Conservation (phyloP, 2,329 filamentous ascomycete species). For the Ophiostoma sp. region DNA sequence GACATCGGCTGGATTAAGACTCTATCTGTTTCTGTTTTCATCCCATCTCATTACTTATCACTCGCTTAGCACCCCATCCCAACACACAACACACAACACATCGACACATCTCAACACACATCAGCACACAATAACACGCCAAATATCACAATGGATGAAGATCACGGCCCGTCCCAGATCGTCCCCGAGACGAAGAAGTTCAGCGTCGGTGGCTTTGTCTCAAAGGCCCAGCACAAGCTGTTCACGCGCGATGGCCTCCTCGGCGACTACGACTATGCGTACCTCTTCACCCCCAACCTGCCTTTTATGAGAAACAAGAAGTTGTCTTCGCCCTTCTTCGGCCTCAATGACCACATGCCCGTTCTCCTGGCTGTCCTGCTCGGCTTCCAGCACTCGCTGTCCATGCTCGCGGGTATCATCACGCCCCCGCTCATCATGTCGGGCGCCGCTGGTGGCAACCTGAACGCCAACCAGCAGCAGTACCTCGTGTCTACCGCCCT, state of each 20-base stretch:
- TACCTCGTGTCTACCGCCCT: slow-evolving; percentile 75
- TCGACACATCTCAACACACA: no score
- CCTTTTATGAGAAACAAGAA: slow-evolving; percentile 67
- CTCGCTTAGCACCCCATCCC: background rate
- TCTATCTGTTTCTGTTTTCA: background rate
- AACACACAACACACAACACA: background rate
- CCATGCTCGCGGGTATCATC: slow-evolving; percentile 71
- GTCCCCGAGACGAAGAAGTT: slow-evolving; percentile 34
- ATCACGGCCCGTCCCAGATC: slow-evolving; percentile 48
- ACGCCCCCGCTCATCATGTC: slow-evolving; percentile 71
- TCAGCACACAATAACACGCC: background rate
- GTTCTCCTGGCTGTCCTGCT: slow-evolving; percentile 67
- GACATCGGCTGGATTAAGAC: background rate
- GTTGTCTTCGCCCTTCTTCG: slow-evolving; percentile 69
- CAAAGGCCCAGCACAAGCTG: slow-evolving; percentile 34
- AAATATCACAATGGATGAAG: slow-evolving; percentile 47
- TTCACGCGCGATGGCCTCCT: slow-evolving; percentile 66
- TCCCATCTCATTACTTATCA: background rate
- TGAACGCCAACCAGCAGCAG: slow-evolving; percentile 56
- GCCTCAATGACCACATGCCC: slow-evolving; percentile 73
- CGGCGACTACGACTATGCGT: slow-evolving; percentile 84
- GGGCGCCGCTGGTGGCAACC: slow-evolving; percentile 56
- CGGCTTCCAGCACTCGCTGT: slow-evolving; percentile 72
- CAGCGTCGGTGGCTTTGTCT: slow-evolving; percentile 32
- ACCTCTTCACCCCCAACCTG: slow-evolving; percentile 74